phyloP scores from a whole-genome alignment of 352 stramenopile genomes.

The Thraustochytrium striatum region DNA sequence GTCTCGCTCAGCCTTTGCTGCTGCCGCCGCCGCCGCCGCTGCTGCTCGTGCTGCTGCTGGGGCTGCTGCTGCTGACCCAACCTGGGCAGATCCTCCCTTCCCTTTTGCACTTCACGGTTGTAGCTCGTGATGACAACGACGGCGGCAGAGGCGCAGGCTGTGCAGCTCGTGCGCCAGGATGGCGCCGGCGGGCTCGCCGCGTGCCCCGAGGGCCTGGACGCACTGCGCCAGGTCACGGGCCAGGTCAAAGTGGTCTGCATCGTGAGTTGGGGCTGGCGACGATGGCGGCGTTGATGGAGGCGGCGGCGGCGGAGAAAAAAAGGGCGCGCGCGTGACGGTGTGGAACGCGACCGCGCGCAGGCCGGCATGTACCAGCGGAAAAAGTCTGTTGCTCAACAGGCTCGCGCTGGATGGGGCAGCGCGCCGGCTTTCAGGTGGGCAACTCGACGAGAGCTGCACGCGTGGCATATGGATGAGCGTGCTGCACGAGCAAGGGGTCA shows the following conservation, averaged over 20 bases:
- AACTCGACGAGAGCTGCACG: slow-evolving; percentile 78
- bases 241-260: neutral
- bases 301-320: neutral
- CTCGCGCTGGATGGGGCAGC: slow-evolving; percentile 56
- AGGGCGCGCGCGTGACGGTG: neutral
- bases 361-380: slow-evolving; percentile 75
- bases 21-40: no score
- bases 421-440: slow-evolving; percentile 69
- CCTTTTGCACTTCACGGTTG: no score
- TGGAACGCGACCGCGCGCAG: neutral
- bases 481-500: slow-evolving; percentile 60
- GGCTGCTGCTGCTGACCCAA: no score
- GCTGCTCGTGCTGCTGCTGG: no score
- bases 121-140: neutral
- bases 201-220: neutral
- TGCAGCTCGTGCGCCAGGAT: slow-evolving; percentile 34
- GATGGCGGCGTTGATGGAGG: neutral
- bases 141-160: neutral
- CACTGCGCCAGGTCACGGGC: neutral
- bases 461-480: slow-evolving; percentile 86
- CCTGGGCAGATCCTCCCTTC: no score
- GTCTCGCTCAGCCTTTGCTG: no score
- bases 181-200: slow-evolving; percentile 2
- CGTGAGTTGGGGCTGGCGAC: neutral
- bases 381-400: slow-evolving; percentile 80